Evolutionary conservation across 108 stramenopile genomes (phyloP).

Genomic region (Nitzschia sp.): DNA sequence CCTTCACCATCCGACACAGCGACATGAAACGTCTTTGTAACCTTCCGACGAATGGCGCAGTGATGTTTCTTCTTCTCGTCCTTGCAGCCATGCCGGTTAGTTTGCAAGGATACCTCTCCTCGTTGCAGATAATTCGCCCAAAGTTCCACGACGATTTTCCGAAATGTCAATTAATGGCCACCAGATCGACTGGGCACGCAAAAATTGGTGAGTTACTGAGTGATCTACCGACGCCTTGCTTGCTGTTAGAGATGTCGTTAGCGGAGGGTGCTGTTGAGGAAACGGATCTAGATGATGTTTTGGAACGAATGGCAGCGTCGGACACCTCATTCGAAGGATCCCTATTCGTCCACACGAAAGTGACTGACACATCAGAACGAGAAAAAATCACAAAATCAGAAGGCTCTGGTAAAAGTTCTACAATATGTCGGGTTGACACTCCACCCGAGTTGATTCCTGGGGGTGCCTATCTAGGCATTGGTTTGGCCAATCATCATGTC

Average conservation of each 20-base stretch:
- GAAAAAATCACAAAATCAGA: slow-evolving; percentile 6
- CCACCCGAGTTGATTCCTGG: background rate
- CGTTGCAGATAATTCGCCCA: background rate
- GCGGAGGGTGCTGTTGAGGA: slow-evolving; percentile 23
- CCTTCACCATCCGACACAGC: too few relatives aligned
- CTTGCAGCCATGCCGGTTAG: too few relatives aligned
- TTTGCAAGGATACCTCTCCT: too few relatives aligned
- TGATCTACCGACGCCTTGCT: slow-evolving; percentile 60
- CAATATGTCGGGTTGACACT: slow-evolving; percentile 35
- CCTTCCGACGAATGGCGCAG: too few relatives aligned
- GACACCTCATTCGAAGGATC: slow-evolving; percentile 14
- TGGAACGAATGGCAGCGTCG: background rate
- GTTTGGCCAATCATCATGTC: slow-evolving; percentile 80
- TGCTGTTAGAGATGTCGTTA: slow-evolving; percentile 36
- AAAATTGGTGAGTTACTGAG: slow-evolving; percentile 42
- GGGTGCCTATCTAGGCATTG: slow-evolving; percentile 52
- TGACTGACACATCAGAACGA: slow-evolving; percentile 26
- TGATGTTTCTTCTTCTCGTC: too few relatives aligned
- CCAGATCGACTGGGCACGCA: background rate
- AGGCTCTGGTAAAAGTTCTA: slow-evolving; percentile 8
- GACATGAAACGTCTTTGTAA: too few relatives aligned
- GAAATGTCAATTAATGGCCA: background rate
- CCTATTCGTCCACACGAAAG: slow-evolving; percentile 28
- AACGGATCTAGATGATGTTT: background rate
- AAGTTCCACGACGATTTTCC: background rate